Evolutionary conservation across 371 early-diverging fungal genomes (phyloP).

Genomic region (Blakeslea trispora): DNA sequence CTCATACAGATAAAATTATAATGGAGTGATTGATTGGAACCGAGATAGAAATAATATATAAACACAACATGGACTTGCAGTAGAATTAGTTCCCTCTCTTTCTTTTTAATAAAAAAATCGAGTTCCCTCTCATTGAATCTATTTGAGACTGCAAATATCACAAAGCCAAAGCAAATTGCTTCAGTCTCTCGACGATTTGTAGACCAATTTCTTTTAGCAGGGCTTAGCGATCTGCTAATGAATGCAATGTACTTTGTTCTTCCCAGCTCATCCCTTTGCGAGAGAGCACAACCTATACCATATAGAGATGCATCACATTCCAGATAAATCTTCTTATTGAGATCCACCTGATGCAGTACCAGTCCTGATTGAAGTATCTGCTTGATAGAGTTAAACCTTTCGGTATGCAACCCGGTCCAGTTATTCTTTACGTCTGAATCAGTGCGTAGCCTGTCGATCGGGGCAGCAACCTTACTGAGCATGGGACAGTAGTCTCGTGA

Average conservation of each 20-base stretch:
- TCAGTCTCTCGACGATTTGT: slow-evolving; percentile 11
- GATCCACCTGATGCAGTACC: background rate
- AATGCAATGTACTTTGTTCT: slow-evolving; percentile 9
- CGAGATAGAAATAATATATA: too few relatives aligned
- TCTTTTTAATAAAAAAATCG: too few relatives aligned
- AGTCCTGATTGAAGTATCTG: background rate
- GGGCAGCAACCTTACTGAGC: background rate
- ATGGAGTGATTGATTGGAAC: too few relatives aligned
- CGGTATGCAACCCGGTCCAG: background rate
- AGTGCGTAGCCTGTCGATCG: background rate
- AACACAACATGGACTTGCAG: too few relatives aligned
- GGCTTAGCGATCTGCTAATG: slow-evolving; percentile 1
- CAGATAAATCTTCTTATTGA: background rate
- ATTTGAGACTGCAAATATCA: too few relatives aligned
- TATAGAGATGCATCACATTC: slow-evolving; percentile 4
- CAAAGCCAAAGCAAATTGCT: slow-evolving; percentile 5
- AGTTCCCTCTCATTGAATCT: too few relatives aligned
- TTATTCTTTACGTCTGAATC: background rate
- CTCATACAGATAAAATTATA: too few relatives aligned
- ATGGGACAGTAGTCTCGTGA: background rate
- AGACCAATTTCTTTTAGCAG: background rate
- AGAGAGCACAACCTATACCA: slow-evolving; percentile 2
- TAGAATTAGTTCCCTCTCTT: too few relatives aligned
- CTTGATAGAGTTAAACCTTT: background rate
- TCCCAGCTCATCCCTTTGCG: slow-evolving; percentile 6